Percentiles rank a stretch among this genome's conserved stretches.
Conservation (phyloP, 148 eudicot species). For the Amaranthus palmeri region DNA sequence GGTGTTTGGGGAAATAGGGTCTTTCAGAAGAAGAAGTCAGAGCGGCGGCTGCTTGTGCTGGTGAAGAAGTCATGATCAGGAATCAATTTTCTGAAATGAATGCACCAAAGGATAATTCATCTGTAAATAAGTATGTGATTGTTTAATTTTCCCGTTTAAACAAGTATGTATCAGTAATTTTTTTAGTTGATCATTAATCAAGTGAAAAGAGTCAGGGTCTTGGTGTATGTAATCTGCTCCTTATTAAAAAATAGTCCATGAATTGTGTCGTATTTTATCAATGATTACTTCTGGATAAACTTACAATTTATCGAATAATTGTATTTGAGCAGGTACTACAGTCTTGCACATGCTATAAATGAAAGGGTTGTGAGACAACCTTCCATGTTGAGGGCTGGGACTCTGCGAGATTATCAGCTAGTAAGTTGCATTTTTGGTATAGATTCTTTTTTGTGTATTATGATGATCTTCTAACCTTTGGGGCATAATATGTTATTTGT, state of each 20-base stretch:
- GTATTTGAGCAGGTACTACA: constrained; percentile 65
- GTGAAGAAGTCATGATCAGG: constrained; percentile 95
- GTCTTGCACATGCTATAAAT: constrained; percentile 96
- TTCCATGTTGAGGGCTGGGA: constrained; percentile 90
- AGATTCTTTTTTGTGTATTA: constrained; percentile 9
- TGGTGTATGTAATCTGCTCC: too few species aligned
- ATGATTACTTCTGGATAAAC: neutral
- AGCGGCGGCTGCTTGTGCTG: constrained; percentile 94
- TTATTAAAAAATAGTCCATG: neutral
- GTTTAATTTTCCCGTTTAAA: neutral
- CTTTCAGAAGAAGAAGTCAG: constrained; percentile 95
- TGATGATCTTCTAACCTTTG: constrained; percentile 14
- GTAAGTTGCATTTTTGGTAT: constrained; percentile 40
- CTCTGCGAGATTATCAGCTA: constrained; percentile 95
- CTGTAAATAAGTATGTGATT: constrained; percentile 83
- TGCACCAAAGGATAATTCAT: constrained; percentile 83
- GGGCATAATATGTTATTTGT: constrained; percentile 23
- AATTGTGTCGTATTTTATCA: neutral
- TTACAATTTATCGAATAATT: constrained; percentile 6
- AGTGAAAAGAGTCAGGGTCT: too few species aligned
- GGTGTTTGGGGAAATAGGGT: constrained; percentile 48
- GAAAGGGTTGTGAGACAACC: constrained; percentile 95
- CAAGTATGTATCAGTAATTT: too few species aligned
- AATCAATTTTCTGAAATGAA: constrained; percentile 96
- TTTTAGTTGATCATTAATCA: too few species aligned